Evolutionary conservation across 805 yeast species (phyloP).

Genomic region (Blastobotrys attinorum): DNA sequence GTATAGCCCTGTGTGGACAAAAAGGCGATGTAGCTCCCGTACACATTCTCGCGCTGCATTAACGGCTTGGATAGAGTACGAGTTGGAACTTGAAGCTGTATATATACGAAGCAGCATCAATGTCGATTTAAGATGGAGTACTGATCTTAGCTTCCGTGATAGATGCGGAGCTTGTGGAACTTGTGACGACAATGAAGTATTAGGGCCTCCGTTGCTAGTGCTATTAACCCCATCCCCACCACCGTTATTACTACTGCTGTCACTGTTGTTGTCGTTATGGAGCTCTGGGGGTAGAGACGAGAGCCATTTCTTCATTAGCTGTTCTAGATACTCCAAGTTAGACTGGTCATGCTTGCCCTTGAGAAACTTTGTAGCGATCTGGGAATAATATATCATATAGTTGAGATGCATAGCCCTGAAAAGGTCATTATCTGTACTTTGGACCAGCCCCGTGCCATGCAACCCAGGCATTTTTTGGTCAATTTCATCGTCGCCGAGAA

Average conservation of each 20-base stretch:
- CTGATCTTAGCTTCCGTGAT: slow-evolving; percentile 12
- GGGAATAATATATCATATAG: slow-evolving; percentile 19
- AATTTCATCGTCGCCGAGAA: slow-evolving; percentile 19
- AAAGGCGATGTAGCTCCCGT: slow-evolving; percentile 16
- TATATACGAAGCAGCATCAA: slow-evolving; percentile 16
- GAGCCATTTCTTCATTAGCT: slow-evolving; percentile 15
- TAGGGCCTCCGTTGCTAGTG: too few species aligned
- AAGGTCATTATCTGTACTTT: slow-evolving; percentile 12
- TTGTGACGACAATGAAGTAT: slow-evolving; percentile 1
- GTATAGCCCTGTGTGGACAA: slow-evolving; percentile 17
- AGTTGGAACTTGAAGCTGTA: slow-evolving; percentile 6
- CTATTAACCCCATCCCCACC: too few species aligned
- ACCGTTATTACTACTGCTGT: too few species aligned
- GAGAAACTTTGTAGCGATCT: slow-evolving; percentile 14
- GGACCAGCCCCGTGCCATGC: slow-evolving; percentile 3
- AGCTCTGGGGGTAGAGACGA: slow-evolving; percentile 16
- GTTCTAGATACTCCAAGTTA: slow-evolving; percentile 10
- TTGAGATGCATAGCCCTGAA: slow-evolving; percentile 15
- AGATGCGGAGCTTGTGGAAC: slow-evolving; percentile 5
- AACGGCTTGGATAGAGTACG: slow-evolving; percentile 18
- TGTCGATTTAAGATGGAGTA: slow-evolving; percentile 8
- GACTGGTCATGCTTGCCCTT: slow-evolving; percentile 7
- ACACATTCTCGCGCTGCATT: slow-evolving; percentile 19
- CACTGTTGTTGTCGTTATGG: neutral
- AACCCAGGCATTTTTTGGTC: slow-evolving; percentile 15